Conservation (phyloP, 2,329 filamentous ascomycete genomes). For the Aspergillus sp. region DNA sequence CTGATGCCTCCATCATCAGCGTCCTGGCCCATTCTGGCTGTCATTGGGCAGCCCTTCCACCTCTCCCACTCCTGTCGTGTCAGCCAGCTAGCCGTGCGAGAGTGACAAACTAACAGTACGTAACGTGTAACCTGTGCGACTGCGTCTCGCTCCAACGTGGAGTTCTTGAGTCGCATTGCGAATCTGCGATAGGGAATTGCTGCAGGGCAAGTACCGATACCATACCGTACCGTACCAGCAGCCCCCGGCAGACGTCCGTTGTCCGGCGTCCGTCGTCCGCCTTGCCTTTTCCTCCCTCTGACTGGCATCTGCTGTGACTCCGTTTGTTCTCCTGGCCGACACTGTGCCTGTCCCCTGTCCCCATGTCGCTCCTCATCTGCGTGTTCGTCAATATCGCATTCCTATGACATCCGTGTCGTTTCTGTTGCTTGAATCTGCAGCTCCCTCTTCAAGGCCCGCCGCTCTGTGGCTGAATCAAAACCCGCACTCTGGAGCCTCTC, state of each 20-base stretch:
- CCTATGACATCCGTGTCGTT: conserved; percentile 7
- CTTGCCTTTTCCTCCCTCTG: conserved; percentile 3
- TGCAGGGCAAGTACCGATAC: conserved; percentile 3
- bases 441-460: conserved; percentile 11
- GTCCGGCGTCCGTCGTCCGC: not conserved
- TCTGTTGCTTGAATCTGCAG: conserved; percentile 11
- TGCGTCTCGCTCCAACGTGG: not conserved
- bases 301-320: conserved; percentile 10
- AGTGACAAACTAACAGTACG: not conserved
- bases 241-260: not conserved
- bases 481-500: conserved; percentile 24
- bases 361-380: conserved; percentile 13
- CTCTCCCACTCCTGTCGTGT: conserved; percentile 2
- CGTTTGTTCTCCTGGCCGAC: conserved; percentile 9
- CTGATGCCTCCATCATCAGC: not conserved
- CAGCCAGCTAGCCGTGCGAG: not conserved
- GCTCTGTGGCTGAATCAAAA: conserved; percentile 19
- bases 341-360: conserved; percentile 9
- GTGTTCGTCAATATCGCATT: conserved; percentile 11
- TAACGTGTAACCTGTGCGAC: conserved; percentile 1
- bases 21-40: not conserved
- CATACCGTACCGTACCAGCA: conserved; percentile 1
- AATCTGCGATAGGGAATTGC: not conserved
- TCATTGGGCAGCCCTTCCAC: not conserved
- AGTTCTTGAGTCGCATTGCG: not conserved